Conservation (phyloP, 2,329 filamentous ascomycete species). For the Leptographium flavum region DNA sequence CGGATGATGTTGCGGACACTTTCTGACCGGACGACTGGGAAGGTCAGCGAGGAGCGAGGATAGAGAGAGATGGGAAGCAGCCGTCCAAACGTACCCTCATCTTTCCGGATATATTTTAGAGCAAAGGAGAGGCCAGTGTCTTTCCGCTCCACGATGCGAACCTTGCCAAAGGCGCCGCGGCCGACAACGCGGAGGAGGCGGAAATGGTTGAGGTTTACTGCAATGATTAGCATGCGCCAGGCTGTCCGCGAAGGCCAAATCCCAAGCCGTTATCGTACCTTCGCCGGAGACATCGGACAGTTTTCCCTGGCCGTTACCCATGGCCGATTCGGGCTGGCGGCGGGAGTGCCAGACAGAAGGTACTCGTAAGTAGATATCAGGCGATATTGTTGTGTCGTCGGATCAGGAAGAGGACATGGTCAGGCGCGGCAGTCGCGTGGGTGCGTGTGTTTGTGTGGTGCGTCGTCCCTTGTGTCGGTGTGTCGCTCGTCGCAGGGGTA, state of each 20-base stretch:
- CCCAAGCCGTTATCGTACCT: slow-evolving; percentile 37
- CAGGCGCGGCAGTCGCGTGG: too few relatives aligned
- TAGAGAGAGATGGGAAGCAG: too few relatives aligned
- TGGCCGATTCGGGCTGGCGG: slow-evolving; percentile 21
- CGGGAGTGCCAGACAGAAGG: too few relatives aligned
- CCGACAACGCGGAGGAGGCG: slow-evolving; percentile 88
- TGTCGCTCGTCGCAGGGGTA: too few relatives aligned
- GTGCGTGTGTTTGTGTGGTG: too few relatives aligned
- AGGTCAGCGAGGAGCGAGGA: too few relatives aligned
- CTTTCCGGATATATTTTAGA: slow-evolving; percentile 95
- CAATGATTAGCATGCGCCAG: too few relatives aligned
- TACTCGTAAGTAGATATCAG: background rate
- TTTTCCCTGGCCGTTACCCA: slow-evolving; percentile 95
- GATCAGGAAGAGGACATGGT: too few relatives aligned
- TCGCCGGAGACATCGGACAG: slow-evolving; percentile 85
- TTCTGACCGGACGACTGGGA: slow-evolving; percentile 81
- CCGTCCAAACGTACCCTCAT: slow-evolving; percentile 85
- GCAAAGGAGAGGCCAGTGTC: slow-evolving; percentile 90
- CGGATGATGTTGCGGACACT: slow-evolving; percentile 97
- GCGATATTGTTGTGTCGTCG: too few relatives aligned
- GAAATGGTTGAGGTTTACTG: slow-evolving; percentile 96
- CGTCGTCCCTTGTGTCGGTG: too few relatives aligned
- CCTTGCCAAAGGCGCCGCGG: slow-evolving; percentile 96
- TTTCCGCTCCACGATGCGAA: slow-evolving; percentile 95
- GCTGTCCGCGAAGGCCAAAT: background rate